Evolutionary conservation across 2,329 filamentous ascomycete genomes (phyloP), one percentile per base, ranked within the genome.

Genomic region (Acarospora socialis): DNA sequence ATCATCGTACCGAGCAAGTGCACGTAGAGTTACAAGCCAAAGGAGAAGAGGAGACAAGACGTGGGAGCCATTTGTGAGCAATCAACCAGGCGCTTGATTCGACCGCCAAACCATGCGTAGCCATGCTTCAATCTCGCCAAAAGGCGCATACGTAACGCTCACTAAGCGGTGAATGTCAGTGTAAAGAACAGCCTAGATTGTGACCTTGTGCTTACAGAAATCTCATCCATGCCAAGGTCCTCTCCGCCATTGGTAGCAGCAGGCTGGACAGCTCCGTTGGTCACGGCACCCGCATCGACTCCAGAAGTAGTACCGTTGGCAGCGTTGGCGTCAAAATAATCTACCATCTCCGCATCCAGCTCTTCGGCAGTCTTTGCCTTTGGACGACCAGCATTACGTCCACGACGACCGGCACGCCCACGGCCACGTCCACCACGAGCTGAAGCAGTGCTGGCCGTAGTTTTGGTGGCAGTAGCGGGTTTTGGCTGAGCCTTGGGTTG

Each of bases 291-390:
- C 24, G 48, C 51, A 32, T 57, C 57, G 8, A 54, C 56, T 32
- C 59, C 53, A 21, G 47, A 47, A 16, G 46, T 43, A 19, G 49
- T 50, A 32, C 52, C 55, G 43, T 63, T 63, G 32, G 57, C 60
- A 42, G 59, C 52, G 30, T 44, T 47, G 21, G 55, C 52, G 29
- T 51, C 32, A 67, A 92, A 95, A 63, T 98, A 98, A 57, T 95
- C 90, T 13, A 74, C 77, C 90, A 98, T 98, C 57, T 98, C 90
- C 4, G 82, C 84, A 55, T 98, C 90, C 16, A 98, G 74, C 62
- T 98, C 86, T 54, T 93, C 87, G 1, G 79, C 75, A 0, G 84
- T 92, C 80, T 95, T 95, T 63, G 66, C 60, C 59, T 73, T 92
- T 66, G 49, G 75, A 61, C 44, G 78, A 67, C 47, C 78, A 43